These are phyloP conservation scores for Salinomyces thailandicus DNA, from an alignment of 2,329 filamentous ascomycete species.

Conservation along the genomic window DNA sequence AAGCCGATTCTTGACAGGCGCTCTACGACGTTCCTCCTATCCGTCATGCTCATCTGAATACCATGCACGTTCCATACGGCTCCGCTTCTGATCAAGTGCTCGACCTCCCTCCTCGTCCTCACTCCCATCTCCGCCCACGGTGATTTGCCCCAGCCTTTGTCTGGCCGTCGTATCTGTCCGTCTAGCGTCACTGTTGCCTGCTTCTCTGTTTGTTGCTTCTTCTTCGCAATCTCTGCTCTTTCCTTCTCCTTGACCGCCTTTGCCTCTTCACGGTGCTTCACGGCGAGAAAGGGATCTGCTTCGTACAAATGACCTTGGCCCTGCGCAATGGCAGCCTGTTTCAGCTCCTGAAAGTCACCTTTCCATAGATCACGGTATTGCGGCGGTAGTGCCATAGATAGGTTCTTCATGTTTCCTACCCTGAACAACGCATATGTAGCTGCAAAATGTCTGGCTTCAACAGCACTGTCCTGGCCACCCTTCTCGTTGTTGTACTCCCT, in stretches of 20 bases:
- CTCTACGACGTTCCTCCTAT: conserved; percentile 53
- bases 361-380: conserved; percentile 88
- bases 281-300: conserved; percentile 79
- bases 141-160: conserved; percentile 67
- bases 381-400: conserved; percentile 87
- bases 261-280: conserved; percentile 68
- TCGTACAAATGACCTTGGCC: conserved; percentile 85
- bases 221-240: conserved; percentile 55
- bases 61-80: conserved; percentile 80
- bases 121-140: conserved; percentile 91
- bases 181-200: conserved; percentile 42
- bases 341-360: conserved; percentile 69
- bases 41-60: conserved; percentile 50
- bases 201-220: conserved; percentile 42
- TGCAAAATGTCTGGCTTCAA: conserved; percentile 88
- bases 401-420: conserved; percentile 89
- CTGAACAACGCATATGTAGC: conserved; percentile 86
- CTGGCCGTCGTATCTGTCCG: conserved; percentile 27
- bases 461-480: conserved; percentile 62
- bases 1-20: conserved; percentile 76
- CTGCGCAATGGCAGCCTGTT: conserved; percentile 67
- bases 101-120: conserved; percentile 66
- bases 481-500: conserved; percentile 60
- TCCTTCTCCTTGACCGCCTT: conserved; percentile 70
- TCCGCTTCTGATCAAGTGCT: conserved; percentile 65